These are phyloP conservation scores for Prunus fruticosa DNA, from an alignment of 306 rosid species.

Conservation along the genomic window DNA sequence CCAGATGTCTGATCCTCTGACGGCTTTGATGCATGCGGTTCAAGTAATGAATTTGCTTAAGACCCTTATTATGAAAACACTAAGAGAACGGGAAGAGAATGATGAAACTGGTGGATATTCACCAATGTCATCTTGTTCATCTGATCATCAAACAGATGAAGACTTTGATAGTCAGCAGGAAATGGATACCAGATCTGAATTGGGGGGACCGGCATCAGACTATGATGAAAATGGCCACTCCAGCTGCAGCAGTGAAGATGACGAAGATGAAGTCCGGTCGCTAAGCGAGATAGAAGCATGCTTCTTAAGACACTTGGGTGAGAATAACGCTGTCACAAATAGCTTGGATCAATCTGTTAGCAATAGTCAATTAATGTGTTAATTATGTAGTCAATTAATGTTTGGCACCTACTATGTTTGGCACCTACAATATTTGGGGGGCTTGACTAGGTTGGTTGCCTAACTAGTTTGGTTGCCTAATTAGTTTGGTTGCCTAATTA, in stretches of 20 bases:
- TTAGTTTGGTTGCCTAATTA: too few relatives aligned
- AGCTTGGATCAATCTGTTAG: slow-evolving; percentile 43
- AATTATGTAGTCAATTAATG: too few relatives aligned
- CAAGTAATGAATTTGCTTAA: slow-evolving; percentile 98
- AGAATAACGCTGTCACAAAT: slow-evolving; percentile 25
- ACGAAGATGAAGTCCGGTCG: slow-evolving; percentile 35
- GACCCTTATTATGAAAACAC: slow-evolving; percentile 73
- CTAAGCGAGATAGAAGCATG: slow-evolving; percentile 60
- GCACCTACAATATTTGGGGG: too few relatives aligned
- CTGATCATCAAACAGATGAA: slow-evolving; percentile 54
- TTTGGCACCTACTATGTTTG: too few relatives aligned
- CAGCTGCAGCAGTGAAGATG: slow-evolving; percentile 54
- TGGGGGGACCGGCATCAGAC: slow-evolving; percentile 46
- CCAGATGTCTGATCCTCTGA: slow-evolving; percentile 98
- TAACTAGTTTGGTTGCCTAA: too few relatives aligned
- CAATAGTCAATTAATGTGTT: too few relatives aligned
- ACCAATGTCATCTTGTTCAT: slow-evolving; percentile 71
- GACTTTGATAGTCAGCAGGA: slow-evolving; percentile 70
- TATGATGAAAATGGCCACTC: slow-evolving; percentile 38
- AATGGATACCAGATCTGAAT: slow-evolving; percentile 63
- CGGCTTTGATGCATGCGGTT: slow-evolving; percentile 98
- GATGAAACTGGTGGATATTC: slow-evolving; percentile 60
- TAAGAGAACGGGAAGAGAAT: slow-evolving; percentile 73
- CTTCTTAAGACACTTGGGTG: slow-evolving; percentile 56
- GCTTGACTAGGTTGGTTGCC: too few relatives aligned